A percentile compares a stretch with the other conserved stretches of the same genome.
Conservation (phyloP, 2,329 filamentous ascomycete genomes). For the Verticillium tricorpus region DNA sequence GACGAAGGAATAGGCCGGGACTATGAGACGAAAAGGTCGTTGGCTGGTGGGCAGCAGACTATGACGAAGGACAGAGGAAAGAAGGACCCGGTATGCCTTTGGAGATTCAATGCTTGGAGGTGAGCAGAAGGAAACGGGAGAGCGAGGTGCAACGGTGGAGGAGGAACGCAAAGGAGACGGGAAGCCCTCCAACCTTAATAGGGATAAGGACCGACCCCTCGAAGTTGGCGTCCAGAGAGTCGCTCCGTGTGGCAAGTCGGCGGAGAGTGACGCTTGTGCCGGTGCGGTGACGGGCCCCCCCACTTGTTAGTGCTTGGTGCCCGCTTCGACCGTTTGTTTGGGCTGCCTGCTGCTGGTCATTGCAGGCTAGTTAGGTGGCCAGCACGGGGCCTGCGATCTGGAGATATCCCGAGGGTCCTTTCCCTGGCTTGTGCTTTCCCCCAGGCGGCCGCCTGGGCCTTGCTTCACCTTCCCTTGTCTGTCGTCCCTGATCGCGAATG, state of each 20-base stretch:
- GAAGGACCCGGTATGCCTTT: neutral
- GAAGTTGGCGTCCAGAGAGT: neutral
- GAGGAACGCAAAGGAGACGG: neutral
- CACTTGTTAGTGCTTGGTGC: neutral
- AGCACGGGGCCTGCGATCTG: neutral
- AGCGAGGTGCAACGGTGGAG: neutral
- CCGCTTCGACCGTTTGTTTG: neutral
- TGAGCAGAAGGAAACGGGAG: neutral
- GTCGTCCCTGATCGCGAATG: neutral
- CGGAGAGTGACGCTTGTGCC: neutral
- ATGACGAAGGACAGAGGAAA: neutral
- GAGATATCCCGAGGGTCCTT: neutral
- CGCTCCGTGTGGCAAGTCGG: neutral
- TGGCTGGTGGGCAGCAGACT: neutral
- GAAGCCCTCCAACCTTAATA: neutral
- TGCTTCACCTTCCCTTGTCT: neutral
- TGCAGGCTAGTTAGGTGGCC: neutral
- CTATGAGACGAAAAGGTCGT: neutral
- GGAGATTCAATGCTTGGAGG: neutral
- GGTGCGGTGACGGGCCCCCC: neutral
- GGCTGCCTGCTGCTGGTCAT: neutral
- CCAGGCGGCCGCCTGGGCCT: too few species aligned
- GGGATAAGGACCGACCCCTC: neutral
- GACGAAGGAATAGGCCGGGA: neutral
- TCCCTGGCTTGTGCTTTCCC: neutral